A percentile compares a stretch with the other conserved stretches of the same genome.
Conservation (phyloP, 352 stramenopile species). For the Pythium dissimile region DNA sequence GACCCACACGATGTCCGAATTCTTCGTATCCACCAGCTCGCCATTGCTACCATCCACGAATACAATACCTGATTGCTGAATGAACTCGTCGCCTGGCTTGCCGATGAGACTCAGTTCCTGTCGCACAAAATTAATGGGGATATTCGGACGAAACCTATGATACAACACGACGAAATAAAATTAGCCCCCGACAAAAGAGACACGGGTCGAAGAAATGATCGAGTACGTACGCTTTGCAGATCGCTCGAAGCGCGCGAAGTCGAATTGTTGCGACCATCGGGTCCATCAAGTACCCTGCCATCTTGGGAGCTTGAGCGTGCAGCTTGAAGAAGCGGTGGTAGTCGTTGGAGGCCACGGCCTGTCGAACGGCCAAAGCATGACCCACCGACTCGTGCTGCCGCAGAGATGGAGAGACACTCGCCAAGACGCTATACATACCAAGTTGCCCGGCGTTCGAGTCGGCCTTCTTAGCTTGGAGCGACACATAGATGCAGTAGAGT, state of each 20-base stretch:
- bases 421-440: constrained; percentile 81
- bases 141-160: constrained; percentile 62
- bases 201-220: too few species aligned
- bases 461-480: constrained; percentile 82
- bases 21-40: constrained; percentile 72
- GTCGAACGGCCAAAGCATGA: constrained; percentile 76
- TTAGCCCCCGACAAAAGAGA: too few species aligned
- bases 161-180: neutral
- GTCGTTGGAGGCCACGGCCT: constrained; percentile 81
- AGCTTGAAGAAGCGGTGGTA: constrained; percentile 89
- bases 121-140: constrained; percentile 71
- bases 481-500: constrained; percentile 89
- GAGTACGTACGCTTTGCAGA: constrained; percentile 87
- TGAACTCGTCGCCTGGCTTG: constrained; percentile 68
- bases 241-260: constrained; percentile 73
- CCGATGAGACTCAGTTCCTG: constrained; percentile 72
- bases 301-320: constrained; percentile 84
- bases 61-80: constrained; percentile 65
- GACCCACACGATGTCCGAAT: constrained; percentile 80
- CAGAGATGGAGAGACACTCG: constrained; percentile 46
- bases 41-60: constrained; percentile 62
- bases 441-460: constrained; percentile 82
- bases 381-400: constrained; percentile 49
- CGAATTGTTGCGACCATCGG: constrained; percentile 80
- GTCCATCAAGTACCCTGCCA: constrained; percentile 90